Base-by-base conservation (phyloP, 2,329 filamentous ascomycete genomes). In the Clonostachys rosea region DNA sequence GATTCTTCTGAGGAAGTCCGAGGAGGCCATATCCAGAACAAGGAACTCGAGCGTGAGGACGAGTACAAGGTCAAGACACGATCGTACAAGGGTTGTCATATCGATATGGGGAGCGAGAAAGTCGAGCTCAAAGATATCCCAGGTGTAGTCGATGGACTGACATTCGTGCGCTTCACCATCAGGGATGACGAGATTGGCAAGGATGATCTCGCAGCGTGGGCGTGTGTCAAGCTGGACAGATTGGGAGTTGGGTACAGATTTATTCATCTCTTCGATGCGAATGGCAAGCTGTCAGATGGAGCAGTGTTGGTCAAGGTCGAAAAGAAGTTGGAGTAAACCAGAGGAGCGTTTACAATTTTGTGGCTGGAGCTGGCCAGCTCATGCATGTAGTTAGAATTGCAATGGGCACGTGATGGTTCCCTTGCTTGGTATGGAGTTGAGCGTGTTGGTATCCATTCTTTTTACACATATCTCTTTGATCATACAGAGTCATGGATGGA, bases 171-270 rank as follows among this genome's bases (percentile, higher is more conserved):
- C 58, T 89, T 97, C 73, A 90, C 95, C 57, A 76, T 97, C 54
- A 87, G 91, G 65, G 89, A 97, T 62, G 87, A 95, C 55, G 87
- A 92, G 64, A 80, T 91, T 54, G 83, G 85, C 5, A 78, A 79
- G 52, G 91, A 97, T 59, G 79, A 86, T 49, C 66, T 96, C 48
- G 86, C 90, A 11, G 90, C 87, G 4, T 97, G 94, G 94, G 84
- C 88, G 2, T 96, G 91, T 59, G 84, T 95, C 56, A 79, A 91
- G 37, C 78, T 97, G 18, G 91, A 96, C 66, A 79, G 91, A 8
- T 65, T 96, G 49, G 81, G 82, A 50, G 70, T 78, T 34, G 92
- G 94, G 1, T 87, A 88, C 55, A 76, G 91, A 11, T 83, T 96
- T 54, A 73, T 97, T 47, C 86, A 85, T 56, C 69, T 97, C 49